Evolutionary conservation across 2,329 filamentous ascomycete genomes (phyloP).

Genomic region (Leptographium lundbergii): DNA sequence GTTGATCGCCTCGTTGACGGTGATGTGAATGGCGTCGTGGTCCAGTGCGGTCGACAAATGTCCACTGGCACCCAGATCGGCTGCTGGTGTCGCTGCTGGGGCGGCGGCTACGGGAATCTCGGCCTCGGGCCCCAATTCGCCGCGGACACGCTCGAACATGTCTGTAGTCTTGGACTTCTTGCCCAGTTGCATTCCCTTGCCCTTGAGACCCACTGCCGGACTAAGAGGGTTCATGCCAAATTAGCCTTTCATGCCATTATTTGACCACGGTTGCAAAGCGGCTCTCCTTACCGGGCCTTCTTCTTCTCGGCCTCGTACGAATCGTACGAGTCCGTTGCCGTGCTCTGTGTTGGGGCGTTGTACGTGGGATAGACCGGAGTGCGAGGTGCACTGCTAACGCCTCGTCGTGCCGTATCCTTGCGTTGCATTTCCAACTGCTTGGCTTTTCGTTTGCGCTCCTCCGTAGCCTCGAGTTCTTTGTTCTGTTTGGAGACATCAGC

Average conservation of each 20-base stretch:
- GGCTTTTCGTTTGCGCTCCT: constrained; percentile 96
- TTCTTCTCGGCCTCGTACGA: constrained; percentile 97
- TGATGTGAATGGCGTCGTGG: constrained; percentile 76
- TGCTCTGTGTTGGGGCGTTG: constrained; percentile 56
- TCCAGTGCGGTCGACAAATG: constrained; percentile 57
- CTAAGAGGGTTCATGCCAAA: background rate
- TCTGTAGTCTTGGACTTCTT: constrained; percentile 98
- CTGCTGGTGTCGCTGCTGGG: constrained; percentile 25
- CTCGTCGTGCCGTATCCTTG: constrained; percentile 79
- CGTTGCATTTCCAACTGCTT: constrained; percentile 98
- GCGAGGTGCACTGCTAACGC: constrained; percentile 43
- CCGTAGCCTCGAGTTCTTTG: constrained; percentile 95
- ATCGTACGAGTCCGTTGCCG: constrained; percentile 73
- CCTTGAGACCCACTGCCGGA: constrained; percentile 50
- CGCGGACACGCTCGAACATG: constrained; percentile 91
- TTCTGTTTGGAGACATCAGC: constrained; percentile 42
- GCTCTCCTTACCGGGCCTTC: constrained; percentile 61
- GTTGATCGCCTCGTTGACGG: constrained; percentile 78
- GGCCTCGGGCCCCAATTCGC: constrained; percentile 76
- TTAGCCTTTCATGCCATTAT: background rate
- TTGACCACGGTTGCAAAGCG: background rate
- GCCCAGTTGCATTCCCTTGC: constrained; percentile 97
- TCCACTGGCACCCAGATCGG: background rate
- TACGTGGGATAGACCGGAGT: constrained; percentile 82
- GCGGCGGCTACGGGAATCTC: constrained; percentile 64